Evolutionary conservation across 441 rosid species (phyloP).

Genomic region (Populus hybrid): DNA sequence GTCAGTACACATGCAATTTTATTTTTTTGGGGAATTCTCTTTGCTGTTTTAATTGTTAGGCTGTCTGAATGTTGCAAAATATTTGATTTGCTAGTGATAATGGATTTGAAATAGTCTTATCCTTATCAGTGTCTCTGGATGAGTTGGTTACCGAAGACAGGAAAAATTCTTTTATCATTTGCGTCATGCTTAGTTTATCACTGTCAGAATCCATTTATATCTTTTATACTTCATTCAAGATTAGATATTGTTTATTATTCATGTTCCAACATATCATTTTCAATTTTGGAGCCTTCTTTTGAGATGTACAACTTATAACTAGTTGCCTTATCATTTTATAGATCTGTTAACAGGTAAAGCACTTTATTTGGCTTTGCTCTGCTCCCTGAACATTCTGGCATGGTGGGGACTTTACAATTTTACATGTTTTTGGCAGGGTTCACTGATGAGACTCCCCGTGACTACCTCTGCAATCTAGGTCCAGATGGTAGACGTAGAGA

Average conservation of each 20-base stretch:
- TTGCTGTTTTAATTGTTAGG: background rate
- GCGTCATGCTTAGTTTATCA: background rate
- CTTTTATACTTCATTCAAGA: background rate
- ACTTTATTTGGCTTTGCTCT: background rate
- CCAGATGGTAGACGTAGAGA: constrained; percentile 93
- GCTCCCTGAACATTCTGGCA: background rate
- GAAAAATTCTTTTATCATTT: background rate
- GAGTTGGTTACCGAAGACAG: background rate
- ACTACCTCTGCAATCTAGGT: constrained; percentile 84
- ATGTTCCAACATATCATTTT: background rate
- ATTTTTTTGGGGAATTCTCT: background rate
- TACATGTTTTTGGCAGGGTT: constrained; percentile 45
- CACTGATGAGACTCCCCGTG: constrained; percentile 81
- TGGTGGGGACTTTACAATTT: background rate
- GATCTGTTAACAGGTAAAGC: background rate
- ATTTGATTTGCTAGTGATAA: background rate
- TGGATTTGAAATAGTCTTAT: background rate
- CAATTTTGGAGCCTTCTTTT: background rate
- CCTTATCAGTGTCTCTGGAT: background rate
- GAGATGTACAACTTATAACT: background rate
- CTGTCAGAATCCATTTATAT: background rate
- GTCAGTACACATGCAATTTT: constrained; percentile 28
- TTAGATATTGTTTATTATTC: background rate
- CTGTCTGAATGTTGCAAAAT: background rate
- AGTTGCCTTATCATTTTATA: background rate